Base-by-base conservation (phyloP, 805 yeast species). In the Ogataea nakhonphanomensis region DNA sequence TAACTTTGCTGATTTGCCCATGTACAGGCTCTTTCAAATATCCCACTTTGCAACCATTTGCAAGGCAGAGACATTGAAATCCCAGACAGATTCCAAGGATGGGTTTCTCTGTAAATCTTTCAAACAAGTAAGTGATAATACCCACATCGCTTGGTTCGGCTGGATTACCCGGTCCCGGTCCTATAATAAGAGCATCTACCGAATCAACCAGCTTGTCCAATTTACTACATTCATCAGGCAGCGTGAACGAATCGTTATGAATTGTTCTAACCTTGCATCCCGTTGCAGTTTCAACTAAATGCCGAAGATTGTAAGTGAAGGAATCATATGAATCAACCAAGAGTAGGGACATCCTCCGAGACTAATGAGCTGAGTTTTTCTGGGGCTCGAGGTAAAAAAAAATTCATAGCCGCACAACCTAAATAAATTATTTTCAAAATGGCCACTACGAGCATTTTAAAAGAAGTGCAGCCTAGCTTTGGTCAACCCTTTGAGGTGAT, bases 141-240 rank as follows among this genome's bases (percentile, higher is more conserved):
- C 96, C 96, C 22, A 83, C 76, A 53, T 90, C 97, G 1, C 56
- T 26, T 4, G 72, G 54, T 51, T 67, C 65, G 1, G 64, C 61
- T 0, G 99, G 99, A 51, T 85, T 78, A 0, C 99, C 99, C 0
- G 99, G 99, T 0, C 99, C 99, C 0, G 99, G 99, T 0, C 99
- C 99, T 7, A 93, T 71, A 0, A 93, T 78, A 3, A 93, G 69
- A 25, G 88, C 88, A 43, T 84, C 87, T 49, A 87, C 79, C 7
- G 66, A 55, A 0, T 70, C 66, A 13, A 86, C 55, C 43, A 73
- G 69, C 1, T 53, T 43, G 5, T 51, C 49, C 35, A 84, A 65
- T 24, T 67, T 69, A 1, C 48, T 35, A 4, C 59, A 55, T 43
- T 59, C 62, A 2, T 49, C 44, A 3, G 62, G 55, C 1, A 62